These are phyloP conservation scores for Fusarium proliferatum DNA, from an alignment of 2,329 filamentous ascomycete genomes.

Conservation along the genomic window DNA sequence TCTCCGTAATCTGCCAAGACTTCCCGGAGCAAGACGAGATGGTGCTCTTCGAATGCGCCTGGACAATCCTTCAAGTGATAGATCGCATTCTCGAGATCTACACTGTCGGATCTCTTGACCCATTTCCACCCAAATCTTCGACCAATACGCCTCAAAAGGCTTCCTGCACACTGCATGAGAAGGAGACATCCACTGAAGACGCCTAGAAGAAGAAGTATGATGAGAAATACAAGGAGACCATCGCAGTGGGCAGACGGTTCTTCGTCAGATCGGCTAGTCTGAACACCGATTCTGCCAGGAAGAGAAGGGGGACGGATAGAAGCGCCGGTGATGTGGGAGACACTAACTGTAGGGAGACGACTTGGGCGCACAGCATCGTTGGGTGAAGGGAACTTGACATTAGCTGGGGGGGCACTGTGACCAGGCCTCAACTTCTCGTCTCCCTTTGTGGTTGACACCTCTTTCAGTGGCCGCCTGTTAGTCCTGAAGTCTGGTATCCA, in stretches of 20 bases:
- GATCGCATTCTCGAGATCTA: not conserved
- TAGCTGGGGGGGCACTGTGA: not conserved
- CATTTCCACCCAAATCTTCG: not conserved
- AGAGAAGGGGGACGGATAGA: not conserved
- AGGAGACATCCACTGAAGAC: not conserved
- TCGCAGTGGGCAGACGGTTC: not conserved
- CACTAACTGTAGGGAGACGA: not conserved
- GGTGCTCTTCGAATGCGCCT: not conserved
- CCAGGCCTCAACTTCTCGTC: not conserved
- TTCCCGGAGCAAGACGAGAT: not conserved
- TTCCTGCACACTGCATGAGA: not conserved
- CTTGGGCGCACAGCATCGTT: not conserved
- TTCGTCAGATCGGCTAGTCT: not conserved
- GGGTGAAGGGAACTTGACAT: not conserved
- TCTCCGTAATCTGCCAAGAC: not conserved
- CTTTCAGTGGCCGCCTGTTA: not conserved
- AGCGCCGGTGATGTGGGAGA: not conserved
- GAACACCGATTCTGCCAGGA: not conserved
- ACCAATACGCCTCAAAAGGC: not conserved
- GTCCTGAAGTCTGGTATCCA: not conserved
- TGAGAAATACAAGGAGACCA: not conserved
- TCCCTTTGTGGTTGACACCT: not conserved
- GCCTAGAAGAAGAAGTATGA: not conserved
- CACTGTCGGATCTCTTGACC: not conserved
- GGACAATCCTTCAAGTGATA: not conserved